These are phyloP conservation scores for Yamadazyma tumulicola DNA, from an alignment of 805 yeast genomes.

Conservation along the genomic window DNA sequence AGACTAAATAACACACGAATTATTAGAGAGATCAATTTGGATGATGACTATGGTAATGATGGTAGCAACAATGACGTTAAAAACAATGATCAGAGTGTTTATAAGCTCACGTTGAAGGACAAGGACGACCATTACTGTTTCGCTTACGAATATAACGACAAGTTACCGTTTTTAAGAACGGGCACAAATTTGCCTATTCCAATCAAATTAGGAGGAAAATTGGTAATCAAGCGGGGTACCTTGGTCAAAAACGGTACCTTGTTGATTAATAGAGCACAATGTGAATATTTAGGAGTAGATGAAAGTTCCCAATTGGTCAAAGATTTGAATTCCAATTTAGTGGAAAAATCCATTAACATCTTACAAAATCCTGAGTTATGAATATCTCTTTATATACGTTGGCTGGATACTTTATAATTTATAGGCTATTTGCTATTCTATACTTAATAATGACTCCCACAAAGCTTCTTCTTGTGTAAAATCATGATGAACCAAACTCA, in stretches of 20 bases:
- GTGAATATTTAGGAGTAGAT: slow-evolving; percentile 31
- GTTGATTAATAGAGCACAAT: slow-evolving; percentile 29
- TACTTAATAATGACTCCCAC: slow-evolving; percentile 60
- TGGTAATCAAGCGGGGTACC: slow-evolving; percentile 50
- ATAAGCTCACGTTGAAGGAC: slow-evolving; percentile 59
- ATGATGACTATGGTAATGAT: slow-evolving; percentile 30
- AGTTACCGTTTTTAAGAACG: slow-evolving; percentile 45
- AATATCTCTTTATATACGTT: slow-evolving; percentile 10
- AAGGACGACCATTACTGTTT: slow-evolving; percentile 45
- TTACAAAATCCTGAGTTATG: slow-evolving; percentile 21
- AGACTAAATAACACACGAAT: slow-evolving; percentile 37
- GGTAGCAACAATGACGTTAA: neutral
- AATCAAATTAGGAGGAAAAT: slow-evolving; percentile 54
- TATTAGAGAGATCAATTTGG: slow-evolving; percentile 46
- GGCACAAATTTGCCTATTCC: slow-evolving; percentile 29
- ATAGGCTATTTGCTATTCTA: slow-evolving; percentile 12
- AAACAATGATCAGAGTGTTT: slow-evolving; percentile 16
- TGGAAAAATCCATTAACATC: slow-evolving; percentile 36
- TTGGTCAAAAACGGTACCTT: slow-evolving; percentile 45
- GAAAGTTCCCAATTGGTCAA: slow-evolving; percentile 21
- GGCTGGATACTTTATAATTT: slow-evolving; percentile 6
- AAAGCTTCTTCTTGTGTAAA: slow-evolving; percentile 67
- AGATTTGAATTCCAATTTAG: slow-evolving; percentile 31
- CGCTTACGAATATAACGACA: slow-evolving; percentile 53
- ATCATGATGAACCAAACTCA: slow-evolving; percentile 87